Base-by-base conservation (phyloP, 352 stramenopile species). In the Globisporangium emineosum region DNA sequence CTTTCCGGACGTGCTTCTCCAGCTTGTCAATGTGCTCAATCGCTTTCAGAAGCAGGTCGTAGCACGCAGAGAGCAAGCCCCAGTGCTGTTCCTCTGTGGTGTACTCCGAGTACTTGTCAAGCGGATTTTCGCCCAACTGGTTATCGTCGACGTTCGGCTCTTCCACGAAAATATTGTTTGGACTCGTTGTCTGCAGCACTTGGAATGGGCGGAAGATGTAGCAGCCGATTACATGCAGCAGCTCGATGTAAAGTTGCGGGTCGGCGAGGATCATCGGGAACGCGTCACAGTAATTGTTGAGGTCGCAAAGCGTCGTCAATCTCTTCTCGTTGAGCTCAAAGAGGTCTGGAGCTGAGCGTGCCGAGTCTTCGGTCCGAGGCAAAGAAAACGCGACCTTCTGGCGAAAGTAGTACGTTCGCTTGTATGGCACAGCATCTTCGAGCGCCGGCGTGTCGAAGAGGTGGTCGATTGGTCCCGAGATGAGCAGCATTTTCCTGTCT, bases 21-120 rank as follows among this genome's bases (percentile, higher is more conserved):
- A 95, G 76, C 71, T 95, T 91, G 78, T 95, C 85, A 67, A 94
- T 94, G 68, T 93, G 84, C 61, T 94, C 87, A 37, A 95, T 95
- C 25, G 84, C 81, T 66, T 91, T 91, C 27, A 93, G 75, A 64
- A 94, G 66, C 60, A 94, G 62, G 32, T 94, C 86, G 60, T 94
- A 94, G 50, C 82, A 91, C 21, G 83, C 78, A 37, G 82, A 93
- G 3, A 94, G 75, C 51, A 94, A 58, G 2, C 84, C 86, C 86
- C 86, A 94, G 57, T 86, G 62, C 69, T 94, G 86, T 61, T 94
- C 86, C 51, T 94, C 86, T 17, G 77, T 76, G 50, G 84, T 93
- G 59, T 93, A 93, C 59, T 93, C 84, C 57, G 81, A 91, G 69
- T 91, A 93, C 63, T 90, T 91, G 64, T 93, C 84, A 60, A 93